Percentiles rank a stretch among this genome's conserved stretches.
Conservation (phyloP, 768 basidiomycete species). For the Leucocoprinus birnbaumii region DNA sequence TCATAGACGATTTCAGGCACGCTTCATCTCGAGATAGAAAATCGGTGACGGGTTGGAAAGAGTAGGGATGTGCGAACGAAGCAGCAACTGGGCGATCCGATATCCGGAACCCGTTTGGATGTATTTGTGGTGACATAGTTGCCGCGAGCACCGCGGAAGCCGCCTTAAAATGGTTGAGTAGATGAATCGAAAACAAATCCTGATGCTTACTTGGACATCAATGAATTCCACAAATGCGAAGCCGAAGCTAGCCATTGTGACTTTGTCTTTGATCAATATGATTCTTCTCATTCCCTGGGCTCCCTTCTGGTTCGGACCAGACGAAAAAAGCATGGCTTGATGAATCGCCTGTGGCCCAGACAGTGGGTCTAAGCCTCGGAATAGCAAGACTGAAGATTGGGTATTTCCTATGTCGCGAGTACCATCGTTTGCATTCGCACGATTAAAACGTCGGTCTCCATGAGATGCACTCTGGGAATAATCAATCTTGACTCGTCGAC, state of each 20-base stretch:
- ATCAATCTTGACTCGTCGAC: constrained; percentile 91
- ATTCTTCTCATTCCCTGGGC: constrained; percentile 87
- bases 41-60: constrained; percentile 81
- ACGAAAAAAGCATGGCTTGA: constrained; percentile 78
- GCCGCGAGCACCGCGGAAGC: constrained; percentile 79
- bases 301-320: constrained; percentile 74
- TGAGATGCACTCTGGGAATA: constrained; percentile 86
- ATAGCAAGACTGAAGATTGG: constrained; percentile 78
- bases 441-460: constrained; percentile 57
- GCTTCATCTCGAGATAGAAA: constrained; percentile 75
- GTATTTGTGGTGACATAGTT: constrained; percentile 83
- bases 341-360: constrained; percentile 88
- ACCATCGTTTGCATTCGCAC: constrained; percentile 83
- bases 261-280: constrained; percentile 85
- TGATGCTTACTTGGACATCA: constrained; percentile 66
- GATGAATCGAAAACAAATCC: background rate
- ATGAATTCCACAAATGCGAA: constrained; percentile 94
- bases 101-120: constrained; percentile 93
- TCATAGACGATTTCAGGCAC: constrained; percentile 62
- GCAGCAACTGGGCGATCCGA: constrained; percentile 86
- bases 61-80: constrained; percentile 90
- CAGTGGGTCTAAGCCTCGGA: constrained; percentile 86
- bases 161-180: constrained; percentile 45
- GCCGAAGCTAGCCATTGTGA: constrained; percentile 85
- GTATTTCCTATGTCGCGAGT: constrained; percentile 93